These are phyloP conservation scores for Carex scoparia DNA, from an alignment of 176 grass and related monocot species.

Conservation along the genomic window DNA sequence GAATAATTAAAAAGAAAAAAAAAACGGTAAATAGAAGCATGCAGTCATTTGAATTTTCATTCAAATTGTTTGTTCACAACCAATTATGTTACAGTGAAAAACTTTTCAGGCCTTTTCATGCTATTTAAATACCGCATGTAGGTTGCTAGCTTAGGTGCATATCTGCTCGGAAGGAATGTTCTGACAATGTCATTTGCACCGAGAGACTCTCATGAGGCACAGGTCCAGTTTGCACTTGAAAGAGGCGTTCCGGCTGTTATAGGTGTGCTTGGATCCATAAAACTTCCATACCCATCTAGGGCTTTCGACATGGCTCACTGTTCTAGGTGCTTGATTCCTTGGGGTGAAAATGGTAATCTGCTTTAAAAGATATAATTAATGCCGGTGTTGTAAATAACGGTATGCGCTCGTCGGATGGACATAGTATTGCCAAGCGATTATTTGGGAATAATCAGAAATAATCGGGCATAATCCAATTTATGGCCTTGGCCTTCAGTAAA, in stretches of 20 bases:
- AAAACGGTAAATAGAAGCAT: neutral
- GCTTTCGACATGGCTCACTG: constrained; percentile 98
- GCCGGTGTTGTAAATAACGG: too few species aligned
- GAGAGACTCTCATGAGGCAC: constrained; percentile 91
- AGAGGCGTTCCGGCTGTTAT: constrained; percentile 85
- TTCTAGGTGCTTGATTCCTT: constrained; percentile 89
- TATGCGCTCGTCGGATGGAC: too few species aligned
- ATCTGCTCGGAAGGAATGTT: constrained; percentile 63
- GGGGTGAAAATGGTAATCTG: constrained; percentile 60
- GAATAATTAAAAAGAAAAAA: neutral
- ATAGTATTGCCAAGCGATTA: too few species aligned
- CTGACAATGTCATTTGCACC: constrained; percentile 90
- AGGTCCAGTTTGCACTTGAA: constrained; percentile 88
- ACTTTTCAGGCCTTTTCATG: neutral
- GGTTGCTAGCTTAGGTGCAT: constrained; percentile 89
- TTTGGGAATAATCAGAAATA: too few species aligned
- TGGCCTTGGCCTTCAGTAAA: too few species aligned
- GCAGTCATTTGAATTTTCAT: neutral
- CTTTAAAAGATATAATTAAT: neutral
- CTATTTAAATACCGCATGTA: neutral
- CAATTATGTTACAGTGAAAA: neutral
- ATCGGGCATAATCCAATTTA: too few species aligned
- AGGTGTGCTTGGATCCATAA: constrained; percentile 81
- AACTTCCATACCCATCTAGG: constrained; percentile 76
- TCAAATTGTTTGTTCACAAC: neutral